Base-by-base conservation (phyloP, 768 basidiomycete species). In the Serendipita sp. region DNA sequence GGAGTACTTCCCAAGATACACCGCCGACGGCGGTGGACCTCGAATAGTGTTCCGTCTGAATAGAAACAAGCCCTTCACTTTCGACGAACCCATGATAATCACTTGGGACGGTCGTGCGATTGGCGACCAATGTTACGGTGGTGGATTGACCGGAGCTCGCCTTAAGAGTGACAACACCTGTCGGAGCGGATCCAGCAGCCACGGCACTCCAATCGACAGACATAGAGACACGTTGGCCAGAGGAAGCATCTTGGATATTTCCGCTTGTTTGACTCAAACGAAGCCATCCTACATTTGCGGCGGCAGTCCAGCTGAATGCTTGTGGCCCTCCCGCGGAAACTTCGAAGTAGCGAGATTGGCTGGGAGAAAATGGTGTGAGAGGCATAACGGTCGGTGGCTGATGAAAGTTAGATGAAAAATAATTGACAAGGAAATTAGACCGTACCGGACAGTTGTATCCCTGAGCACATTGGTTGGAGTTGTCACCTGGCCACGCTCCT, bases 401-500 rank as follows among this genome's bases (percentile, higher is more conserved):
- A 60, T 28, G n/a, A n/a, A 51, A 7, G 30, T 51, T 16, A 51
- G 48, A 7, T 51, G 2, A 8, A n/a, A 51, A 32, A 51, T 51
- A 18, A n/a, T 8, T 8, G 7, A 7, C 48, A 5, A n/a, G 48
- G n/a, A 8, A n/a, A 8, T 41, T 41, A n/a, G 5, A 32, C 4
- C 56, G 16, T n/a, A 60, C 56, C 0, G 76, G 76, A 69, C 81
- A 83, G 70, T 72, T 77, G 74, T 80, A 82, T 10, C 70, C 71
- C 52, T 68, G 67, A 2, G 75, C 75, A 68, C 85, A 88, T 66
- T 86, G 79, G 72, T 79, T 78, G 44, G 73, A 74, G 68, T 85
- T 84, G 72, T 86, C 85, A 44, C 85, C 85, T 0, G 85, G 85
- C 84, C 84, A 88, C 45, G 83, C 81, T 16, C 82, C 85, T 1